A percentile compares a stretch with the other conserved stretches of the same genome.
phyloP scores from a whole-genome alignment of 1,139 yeast species.

The Geotrichum fermentans region DNA sequence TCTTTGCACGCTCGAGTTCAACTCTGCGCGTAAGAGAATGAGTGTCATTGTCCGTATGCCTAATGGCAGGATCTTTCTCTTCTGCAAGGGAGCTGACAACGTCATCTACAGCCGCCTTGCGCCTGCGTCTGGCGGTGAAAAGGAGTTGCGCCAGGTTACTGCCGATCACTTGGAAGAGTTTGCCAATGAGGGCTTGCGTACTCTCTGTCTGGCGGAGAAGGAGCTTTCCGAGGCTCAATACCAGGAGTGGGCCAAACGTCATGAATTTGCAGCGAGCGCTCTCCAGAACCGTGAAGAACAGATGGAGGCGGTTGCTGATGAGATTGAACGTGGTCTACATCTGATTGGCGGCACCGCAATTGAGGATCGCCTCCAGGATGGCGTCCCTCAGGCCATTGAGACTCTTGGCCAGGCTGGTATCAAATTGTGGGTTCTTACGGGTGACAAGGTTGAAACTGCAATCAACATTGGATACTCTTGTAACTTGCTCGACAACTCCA shows the following conservation, averaged over 20 bases:
- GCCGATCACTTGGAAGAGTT: conserved; percentile 85
- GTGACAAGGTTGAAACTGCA: conserved; percentile 97
- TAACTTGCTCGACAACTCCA: conserved; percentile 76
- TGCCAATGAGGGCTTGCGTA: conserved; percentile 96
- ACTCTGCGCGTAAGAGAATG: conserved; percentile 93
- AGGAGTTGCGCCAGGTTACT: conserved; percentile 50
- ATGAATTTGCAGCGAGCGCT: conserved; percentile 68
- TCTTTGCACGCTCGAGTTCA: conserved; percentile 74
- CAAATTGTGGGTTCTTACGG: conserved; percentile 94
- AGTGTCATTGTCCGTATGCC: conserved; percentile 72
- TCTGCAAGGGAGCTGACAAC: conserved; percentile 94
- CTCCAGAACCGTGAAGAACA: conserved; percentile 70
- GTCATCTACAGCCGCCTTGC: conserved; percentile 73
- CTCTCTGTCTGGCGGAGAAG: conserved; percentile 84
- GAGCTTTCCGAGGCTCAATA: conserved; percentile 61
- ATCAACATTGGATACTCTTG: conserved; percentile 96
- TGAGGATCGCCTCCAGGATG: conserved; percentile 91
- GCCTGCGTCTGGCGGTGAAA: conserved; percentile 48
- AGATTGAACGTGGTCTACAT: conserved; percentile 66
- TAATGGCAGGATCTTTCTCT: conserved; percentile 52
- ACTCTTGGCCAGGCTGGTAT: conserved; percentile 84
- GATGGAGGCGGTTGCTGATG: conserved; percentile 74
- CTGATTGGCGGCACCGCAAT: conserved; percentile 95
- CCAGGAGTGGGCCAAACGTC: conserved; percentile 61
- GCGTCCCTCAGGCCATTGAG: conserved; percentile 92